These are phyloP conservation scores for Taiwanofungus camphoratus DNA, from an alignment of 1,284 basidiomycete genomes.

Conservation along the genomic window DNA sequence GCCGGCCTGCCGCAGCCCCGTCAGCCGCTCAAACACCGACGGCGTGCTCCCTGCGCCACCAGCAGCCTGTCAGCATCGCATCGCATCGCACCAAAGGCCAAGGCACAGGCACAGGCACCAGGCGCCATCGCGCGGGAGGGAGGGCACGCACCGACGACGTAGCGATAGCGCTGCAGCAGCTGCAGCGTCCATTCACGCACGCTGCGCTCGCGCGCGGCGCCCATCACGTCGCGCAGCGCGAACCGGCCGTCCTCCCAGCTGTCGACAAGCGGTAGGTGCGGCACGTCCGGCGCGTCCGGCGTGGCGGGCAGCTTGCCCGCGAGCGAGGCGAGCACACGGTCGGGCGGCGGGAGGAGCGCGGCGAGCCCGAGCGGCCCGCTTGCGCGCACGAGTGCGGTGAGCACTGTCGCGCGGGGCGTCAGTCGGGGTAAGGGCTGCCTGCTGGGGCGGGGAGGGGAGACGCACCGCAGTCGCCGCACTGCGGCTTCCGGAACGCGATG, in stretches of 20 bases:
- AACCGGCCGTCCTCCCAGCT: conserved; percentile 34
- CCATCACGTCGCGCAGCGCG: conserved; percentile 33
- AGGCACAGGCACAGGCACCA: too few species aligned
- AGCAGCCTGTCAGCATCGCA: neutral
- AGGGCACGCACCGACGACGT: conserved; percentile 26
- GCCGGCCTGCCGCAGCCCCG: conserved; percentile 12
- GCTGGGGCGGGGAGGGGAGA: conserved; percentile 19
- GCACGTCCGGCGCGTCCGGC: conserved; percentile 1
- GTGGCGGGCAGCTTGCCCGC: conserved; percentile 8
- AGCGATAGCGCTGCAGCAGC: conserved; percentile 40
- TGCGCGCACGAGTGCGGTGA: conserved; percentile 37
- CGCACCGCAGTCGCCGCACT: conserved; percentile 47
- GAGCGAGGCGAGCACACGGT: conserved; percentile 13
- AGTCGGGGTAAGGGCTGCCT: neutral
- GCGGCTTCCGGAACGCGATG: conserved; percentile 36
- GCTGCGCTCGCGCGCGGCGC: conserved; percentile 25
- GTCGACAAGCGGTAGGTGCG: conserved; percentile 37
- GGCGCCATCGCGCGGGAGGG: neutral
- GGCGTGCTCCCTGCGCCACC: conserved; percentile 19
- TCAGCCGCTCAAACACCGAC: conserved; percentile 21
- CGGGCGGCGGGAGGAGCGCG: conserved; percentile 36
- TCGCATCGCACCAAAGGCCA: neutral
- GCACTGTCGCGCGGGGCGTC: conserved; percentile 26
- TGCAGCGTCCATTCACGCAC: conserved; percentile 35
- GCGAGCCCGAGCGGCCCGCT: conserved; percentile 40